Percentiles rank a stretch among this genome's conserved stretches.
phyloP scores from a whole-genome alignment of 2,329 filamentous ascomycete species.

The Tolypocladium endophyticum region DNA sequence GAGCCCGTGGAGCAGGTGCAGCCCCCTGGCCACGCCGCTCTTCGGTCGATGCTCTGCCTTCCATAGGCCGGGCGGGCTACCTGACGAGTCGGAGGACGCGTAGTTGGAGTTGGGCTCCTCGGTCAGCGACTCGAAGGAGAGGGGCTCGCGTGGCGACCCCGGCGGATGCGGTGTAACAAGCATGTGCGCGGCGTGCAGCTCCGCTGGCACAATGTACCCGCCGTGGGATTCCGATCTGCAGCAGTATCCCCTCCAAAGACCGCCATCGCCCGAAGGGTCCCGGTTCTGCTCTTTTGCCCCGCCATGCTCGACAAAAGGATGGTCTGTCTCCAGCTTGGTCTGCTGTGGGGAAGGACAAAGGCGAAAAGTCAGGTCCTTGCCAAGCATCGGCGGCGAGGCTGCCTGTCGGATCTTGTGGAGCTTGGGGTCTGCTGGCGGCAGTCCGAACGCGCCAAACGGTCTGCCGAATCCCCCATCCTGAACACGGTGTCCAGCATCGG shows the following conservation, averaged over 20 bases:
- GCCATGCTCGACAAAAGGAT: constrained; percentile 42
- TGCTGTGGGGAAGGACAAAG: constrained; percentile 73
- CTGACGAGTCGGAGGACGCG: constrained; percentile 12
- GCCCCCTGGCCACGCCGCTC: constrained; percentile 27
- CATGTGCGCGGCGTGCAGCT: constrained; percentile 35
- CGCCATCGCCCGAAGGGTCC: constrained; percentile 45
- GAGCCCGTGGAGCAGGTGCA: constrained; percentile 40
- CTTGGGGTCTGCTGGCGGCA: constrained; percentile 26
- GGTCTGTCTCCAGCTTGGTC: constrained; percentile 73
- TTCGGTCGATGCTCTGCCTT: constrained; percentile 15
- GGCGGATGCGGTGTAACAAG: constrained; percentile 38
- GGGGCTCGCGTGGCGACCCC: constrained; percentile 30
- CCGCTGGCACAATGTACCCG: constrained; percentile 28
- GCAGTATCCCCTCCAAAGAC: constrained; percentile 72
- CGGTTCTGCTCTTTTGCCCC: constrained; percentile 38
- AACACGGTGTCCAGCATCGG: neutral
- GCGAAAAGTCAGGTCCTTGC: constrained; percentile 69
- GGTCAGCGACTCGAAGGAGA: constrained; percentile 28
- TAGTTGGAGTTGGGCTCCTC: constrained; percentile 27
- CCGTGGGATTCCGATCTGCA: constrained; percentile 28
- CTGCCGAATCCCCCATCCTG: constrained; percentile 22
- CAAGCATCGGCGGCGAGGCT: constrained; percentile 77
- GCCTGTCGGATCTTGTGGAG: constrained; percentile 38
- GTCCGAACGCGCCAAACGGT: constrained; percentile 30
- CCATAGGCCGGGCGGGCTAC: constrained; percentile 5